Evolutionary conservation across 805 yeast genomes (phyloP), one percentile per base, ranked within the genome.

Genomic region (Yueomyces sp.): DNA sequence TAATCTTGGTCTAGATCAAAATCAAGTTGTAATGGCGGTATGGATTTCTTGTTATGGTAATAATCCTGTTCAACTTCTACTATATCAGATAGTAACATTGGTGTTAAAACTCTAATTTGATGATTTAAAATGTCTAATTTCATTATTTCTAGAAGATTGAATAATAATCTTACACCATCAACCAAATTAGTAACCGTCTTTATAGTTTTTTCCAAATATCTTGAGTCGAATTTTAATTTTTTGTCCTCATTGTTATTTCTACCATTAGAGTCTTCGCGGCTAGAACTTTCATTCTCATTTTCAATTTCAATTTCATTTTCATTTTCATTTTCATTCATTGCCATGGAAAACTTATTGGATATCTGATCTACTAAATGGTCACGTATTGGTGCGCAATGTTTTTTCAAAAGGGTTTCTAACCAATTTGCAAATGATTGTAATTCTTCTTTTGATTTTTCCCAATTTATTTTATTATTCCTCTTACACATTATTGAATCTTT

Each of bases 81-180:
- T 2, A 95, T 90, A 36, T 92, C 83, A 53, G 86, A 86, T 45
- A 86, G 76, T 40, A 90, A 68, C 2, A 82, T 80, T 2, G 95
- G 94, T 54, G 95, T 72, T 44, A 87, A 67, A 27, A 85, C 76
- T 51, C 95, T 73, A 43, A 90, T 85, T 63, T 88, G 96, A 59
- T 88, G 95, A 63, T 88, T 88, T n/a, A 96, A 95, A 45, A 87
- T 92, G 56, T 90, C 96, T 47, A 88, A 68, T 61, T 88, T 90
- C 94, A 88, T 87, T 7, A 94, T 88, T 62, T 88, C 96, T 49
- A 90, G 67, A 45, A 90, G 80, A 46, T 83, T 79, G 56, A 88
- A 85, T 5, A 85, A 72, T 60, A 79, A 74, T 44, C 88, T 71
- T 42, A 90, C 64, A 1, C 94, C 95, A 30, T 77, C 83, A 34